Conservation (phyloP, 345 rosid genomes). For the Boechera retrofracta region DNA sequence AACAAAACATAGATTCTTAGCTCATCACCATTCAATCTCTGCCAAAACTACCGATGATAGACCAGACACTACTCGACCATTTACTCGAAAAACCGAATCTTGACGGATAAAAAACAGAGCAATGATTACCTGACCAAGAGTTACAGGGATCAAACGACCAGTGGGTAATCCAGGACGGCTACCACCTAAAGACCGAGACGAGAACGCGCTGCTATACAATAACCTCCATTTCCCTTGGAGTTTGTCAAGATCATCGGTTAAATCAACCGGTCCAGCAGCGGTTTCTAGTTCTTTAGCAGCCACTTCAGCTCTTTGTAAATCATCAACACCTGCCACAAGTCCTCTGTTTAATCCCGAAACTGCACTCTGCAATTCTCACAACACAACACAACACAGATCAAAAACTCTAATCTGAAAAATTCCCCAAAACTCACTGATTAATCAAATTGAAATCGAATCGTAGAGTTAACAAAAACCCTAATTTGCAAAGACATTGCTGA, state of each 20-base stretch:
- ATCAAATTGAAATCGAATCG: neutral
- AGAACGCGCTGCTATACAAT: slow-evolving; percentile 90
- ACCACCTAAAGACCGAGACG: slow-evolving; percentile 86
- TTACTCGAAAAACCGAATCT: neutral
- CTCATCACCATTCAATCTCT: neutral
- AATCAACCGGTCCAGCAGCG: slow-evolving; percentile 71
- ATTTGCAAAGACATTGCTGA: neutral
- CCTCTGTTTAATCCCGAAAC: slow-evolving; percentile 92
- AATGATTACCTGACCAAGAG: slow-evolving; percentile 79
- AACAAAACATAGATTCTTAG: neutral
- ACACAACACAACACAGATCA: neutral
- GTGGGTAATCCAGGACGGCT: slow-evolving; percentile 93
- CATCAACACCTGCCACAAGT: slow-evolving; percentile 73
- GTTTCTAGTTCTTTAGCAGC: slow-evolving; percentile 83
- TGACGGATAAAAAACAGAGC: neutral
- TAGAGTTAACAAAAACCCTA: neutral
- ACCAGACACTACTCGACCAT: neutral
- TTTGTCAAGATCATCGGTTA: slow-evolving; percentile 57
- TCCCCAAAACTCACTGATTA: neutral
- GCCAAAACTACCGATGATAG: neutral
- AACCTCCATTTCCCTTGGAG: slow-evolving; percentile 94
- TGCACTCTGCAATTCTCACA: slow-evolving; percentile 57
- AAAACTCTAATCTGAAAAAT: neutral
- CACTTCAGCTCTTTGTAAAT: slow-evolving; percentile 63
- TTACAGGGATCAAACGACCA: slow-evolving; percentile 84